These are phyloP conservation scores for Diaporthe vexans DNA, from an alignment of 2,329 filamentous ascomycete genomes.

Conservation along the genomic window DNA sequence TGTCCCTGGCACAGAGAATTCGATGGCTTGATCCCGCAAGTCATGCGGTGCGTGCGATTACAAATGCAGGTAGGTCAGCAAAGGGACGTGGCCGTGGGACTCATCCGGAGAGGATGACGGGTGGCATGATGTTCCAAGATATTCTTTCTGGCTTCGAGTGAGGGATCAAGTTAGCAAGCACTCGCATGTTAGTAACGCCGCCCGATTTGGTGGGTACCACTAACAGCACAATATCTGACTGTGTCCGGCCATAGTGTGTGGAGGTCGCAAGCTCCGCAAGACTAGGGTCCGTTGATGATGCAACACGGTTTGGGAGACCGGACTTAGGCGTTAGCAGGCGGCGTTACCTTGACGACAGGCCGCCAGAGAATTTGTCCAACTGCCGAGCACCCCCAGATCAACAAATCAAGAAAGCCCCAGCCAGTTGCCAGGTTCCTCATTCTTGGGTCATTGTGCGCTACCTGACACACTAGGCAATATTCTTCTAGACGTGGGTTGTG, in stretches of 20 bases:
- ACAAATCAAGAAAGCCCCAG: neutral
- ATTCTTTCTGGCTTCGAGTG: neutral
- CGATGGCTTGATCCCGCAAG: neutral
- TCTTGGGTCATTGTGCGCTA: neutral
- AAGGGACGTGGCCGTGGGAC: neutral
- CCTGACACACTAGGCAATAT: neutral
- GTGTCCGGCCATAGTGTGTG: neutral
- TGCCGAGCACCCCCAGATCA: neutral
- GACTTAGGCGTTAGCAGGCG: conserved; percentile 9
- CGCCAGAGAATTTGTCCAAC: neutral
- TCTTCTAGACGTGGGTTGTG: neutral
- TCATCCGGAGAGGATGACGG: neutral
- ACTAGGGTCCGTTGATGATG: neutral
- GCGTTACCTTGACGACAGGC: neutral
- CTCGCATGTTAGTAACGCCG: neutral
- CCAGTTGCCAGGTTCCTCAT: neutral
- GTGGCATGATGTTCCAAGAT: neutral
- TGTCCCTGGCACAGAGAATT: too few species aligned
- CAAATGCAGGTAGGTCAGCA: neutral
- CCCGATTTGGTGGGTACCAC: fast-evolving
- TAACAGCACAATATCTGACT: neutral
- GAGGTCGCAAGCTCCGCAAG: neutral
- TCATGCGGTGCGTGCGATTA: too few species aligned
- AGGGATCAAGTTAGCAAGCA: neutral
- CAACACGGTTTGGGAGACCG: neutral